A percentile compares a stretch with the other conserved stretches of the same genome.
Conservation (phyloP, 495 filamentous ascomycete genomes). For the Trichoderma reesei region DNA sequence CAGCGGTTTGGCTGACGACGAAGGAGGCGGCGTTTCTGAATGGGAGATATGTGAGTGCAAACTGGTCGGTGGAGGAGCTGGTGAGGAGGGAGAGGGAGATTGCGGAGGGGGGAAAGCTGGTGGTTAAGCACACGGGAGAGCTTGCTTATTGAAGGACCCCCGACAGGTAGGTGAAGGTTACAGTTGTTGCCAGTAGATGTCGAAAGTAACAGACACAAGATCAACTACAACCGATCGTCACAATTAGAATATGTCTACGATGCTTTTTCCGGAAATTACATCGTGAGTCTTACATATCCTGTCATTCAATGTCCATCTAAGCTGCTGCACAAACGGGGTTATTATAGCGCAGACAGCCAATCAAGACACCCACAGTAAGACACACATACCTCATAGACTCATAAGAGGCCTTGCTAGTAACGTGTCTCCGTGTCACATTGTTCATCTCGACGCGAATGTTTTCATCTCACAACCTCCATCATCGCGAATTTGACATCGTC, state of each 20-base stretch:
- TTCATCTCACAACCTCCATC: neutral
- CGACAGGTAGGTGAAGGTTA: no score
- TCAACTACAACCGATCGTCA: no score
- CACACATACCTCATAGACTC: neutral
- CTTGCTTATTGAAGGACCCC: neutral
- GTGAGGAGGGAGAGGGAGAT: neutral
- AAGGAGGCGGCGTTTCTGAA: neutral
- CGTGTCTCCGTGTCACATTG: neutral
- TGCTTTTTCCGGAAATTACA: no score
- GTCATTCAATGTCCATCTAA: no score
- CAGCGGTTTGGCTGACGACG: neutral
- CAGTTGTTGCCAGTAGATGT: no score
- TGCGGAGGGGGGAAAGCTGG: neutral
- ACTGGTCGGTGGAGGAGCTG: neutral
- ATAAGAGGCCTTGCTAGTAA: neutral
- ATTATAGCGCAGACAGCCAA: neutral
- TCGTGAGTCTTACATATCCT: neutral
- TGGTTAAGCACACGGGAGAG: neutral
- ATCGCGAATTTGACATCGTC: neutral
- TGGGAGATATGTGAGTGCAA: neutral
- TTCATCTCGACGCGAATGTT: neutral
- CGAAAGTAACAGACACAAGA: no score
- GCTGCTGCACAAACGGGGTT: neutral
- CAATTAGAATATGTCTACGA: no score
- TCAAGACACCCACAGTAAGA: neutral